Base-by-base conservation (phyloP, 2,329 filamentous ascomycete genomes). In the Calonectria montana region DNA sequence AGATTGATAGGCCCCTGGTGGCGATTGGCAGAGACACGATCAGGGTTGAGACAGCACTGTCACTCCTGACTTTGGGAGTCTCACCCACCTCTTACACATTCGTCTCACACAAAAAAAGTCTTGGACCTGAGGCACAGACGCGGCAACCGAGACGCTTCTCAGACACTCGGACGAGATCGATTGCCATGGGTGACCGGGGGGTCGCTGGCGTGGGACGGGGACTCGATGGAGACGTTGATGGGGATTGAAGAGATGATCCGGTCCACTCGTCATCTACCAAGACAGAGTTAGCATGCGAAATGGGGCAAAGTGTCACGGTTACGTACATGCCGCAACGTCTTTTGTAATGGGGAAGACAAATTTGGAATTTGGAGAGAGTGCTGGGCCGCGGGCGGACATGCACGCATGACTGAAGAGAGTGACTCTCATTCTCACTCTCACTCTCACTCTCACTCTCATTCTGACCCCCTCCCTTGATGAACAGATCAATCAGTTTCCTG, bases 101-200 rank as follows among this genome's bases (percentile, higher is more conserved):
- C 50, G 47, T 61, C 65, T 59, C 50, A 59, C 65, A 67, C 53
- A 41, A 13, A 31, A 39, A 31, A 57, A 29, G 47, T 41, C 21
- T n/a, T 53, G 63, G 47, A 69, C 67, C 68, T 77, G 63, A 73
- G 76, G 70, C 70, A 72, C 43, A 69, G 23, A 70, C 67, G 31
- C 59, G 18, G 67, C 59, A 57, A 69, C 48, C 47, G 61, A 59
- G 61, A 48, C 65, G 25, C 37, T 57, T 63, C 61, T 53, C 27
- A 37, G 65, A 53, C 65, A 57, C 71, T 65, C 45, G 59, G 72
- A 55, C 41, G 57, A 69, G 64, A 70, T 53, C 53, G 64, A 78
- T 78, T 79, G 77, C 69, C 75, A 78, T 78, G 73, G 75, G 77
- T 69, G 75, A 79, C 73, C 71, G 71, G 76, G 72, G 71, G 37